A percentile compares a stretch with the other conserved stretches of the same genome.
Conservation (phyloP, 1,284 basidiomycete species). For the Cryptococcus sp. region DNA sequence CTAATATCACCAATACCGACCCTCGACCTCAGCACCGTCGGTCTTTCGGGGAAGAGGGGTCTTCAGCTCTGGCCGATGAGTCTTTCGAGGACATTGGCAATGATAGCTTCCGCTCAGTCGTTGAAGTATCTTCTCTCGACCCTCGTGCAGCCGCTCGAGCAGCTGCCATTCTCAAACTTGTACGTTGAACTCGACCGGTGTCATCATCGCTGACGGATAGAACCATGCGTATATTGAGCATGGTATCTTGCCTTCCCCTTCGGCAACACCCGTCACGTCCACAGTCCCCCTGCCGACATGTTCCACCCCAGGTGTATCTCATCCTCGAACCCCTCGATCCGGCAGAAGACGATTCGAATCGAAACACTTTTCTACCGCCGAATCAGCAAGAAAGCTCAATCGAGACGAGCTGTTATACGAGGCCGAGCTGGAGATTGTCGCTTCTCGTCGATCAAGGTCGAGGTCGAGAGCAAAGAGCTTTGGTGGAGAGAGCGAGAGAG, state of each 20-base stretch:
- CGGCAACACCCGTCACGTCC: conserved; percentile 18
- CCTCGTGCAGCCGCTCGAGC: conserved; percentile 76
- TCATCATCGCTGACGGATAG: conserved; percentile 52
- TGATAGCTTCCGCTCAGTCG: conserved; percentile 42
- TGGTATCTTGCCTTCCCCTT: conserved; percentile 36
- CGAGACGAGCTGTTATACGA: conserved; percentile 53
- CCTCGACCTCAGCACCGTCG: background rate
- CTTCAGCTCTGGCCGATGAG: background rate
- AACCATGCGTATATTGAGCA: conserved; percentile 78
- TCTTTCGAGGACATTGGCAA: conserved; percentile 18
- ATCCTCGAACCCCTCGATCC: background rate
- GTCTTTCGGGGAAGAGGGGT: background rate
- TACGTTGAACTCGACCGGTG: too few species aligned
- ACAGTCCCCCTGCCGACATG: conserved; percentile 24
- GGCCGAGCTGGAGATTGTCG: conserved; percentile 54
- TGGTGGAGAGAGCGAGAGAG: background rate
- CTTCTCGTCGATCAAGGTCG: conserved; percentile 10
- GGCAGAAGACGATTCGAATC: conserved; percentile 36
- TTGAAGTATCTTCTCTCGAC: conserved; percentile 75
- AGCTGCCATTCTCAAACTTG: conserved; percentile 81
- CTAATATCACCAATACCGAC: background rate
- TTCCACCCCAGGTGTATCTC: conserved; percentile 4
- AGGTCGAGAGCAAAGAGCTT: conserved; percentile 1
- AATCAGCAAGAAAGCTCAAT: conserved; percentile 21
- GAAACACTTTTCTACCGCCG: conserved; percentile 25